These are phyloP conservation scores for Alloteropsis semialata DNA, from an alignment of 176 grass and related monocot species.

Conservation along the genomic window DNA sequence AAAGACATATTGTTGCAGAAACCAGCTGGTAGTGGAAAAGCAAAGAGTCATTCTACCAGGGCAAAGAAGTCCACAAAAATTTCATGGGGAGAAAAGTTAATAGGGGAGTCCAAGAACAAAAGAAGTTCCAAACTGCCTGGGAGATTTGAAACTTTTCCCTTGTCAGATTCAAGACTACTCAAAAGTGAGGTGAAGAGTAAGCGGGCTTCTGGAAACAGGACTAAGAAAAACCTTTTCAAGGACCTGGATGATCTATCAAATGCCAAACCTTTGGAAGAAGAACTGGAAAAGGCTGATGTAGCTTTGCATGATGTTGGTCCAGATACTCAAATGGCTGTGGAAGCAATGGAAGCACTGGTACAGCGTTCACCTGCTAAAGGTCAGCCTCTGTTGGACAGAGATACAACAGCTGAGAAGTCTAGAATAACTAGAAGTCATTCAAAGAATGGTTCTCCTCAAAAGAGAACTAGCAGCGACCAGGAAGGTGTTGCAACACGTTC, in stretches of 20 bases:
- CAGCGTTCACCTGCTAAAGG: slow-evolving; percentile 50
- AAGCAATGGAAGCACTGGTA: slow-evolving; percentile 70
- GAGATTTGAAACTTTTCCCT: slow-evolving; percentile 36
- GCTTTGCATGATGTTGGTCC: slow-evolving; percentile 49
- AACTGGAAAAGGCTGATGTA: slow-evolving; percentile 32
- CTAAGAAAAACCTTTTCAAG: slow-evolving; percentile 62
- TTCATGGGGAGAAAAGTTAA: background rate
- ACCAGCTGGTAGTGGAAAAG: slow-evolving; percentile 20
- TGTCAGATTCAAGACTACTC: slow-evolving; percentile 47
- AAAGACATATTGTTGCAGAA: slow-evolving; percentile 53
- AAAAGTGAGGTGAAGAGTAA: slow-evolving; percentile 43
- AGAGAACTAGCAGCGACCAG: slow-evolving; percentile 29
- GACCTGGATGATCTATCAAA: slow-evolving; percentile 47
- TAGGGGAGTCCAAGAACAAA: background rate
- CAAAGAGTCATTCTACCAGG: slow-evolving; percentile 25
- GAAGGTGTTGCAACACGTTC: slow-evolving; percentile 35
- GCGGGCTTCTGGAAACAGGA: slow-evolving; percentile 36
- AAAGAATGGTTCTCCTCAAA: slow-evolving; percentile 26
- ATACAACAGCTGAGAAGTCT: slow-evolving; percentile 8
- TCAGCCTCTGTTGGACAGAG: slow-evolving; percentile 22
- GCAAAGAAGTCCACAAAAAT: slow-evolving; percentile 33
- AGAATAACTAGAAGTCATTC: slow-evolving; percentile 14
- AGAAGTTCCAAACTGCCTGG: background rate
- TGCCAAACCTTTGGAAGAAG: slow-evolving; percentile 37
- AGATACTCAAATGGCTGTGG: slow-evolving; percentile 83